These are phyloP conservation scores for Pseudodiploospora longispora DNA, from an alignment of 2,329 filamentous ascomycete species.

Conservation along the genomic window DNA sequence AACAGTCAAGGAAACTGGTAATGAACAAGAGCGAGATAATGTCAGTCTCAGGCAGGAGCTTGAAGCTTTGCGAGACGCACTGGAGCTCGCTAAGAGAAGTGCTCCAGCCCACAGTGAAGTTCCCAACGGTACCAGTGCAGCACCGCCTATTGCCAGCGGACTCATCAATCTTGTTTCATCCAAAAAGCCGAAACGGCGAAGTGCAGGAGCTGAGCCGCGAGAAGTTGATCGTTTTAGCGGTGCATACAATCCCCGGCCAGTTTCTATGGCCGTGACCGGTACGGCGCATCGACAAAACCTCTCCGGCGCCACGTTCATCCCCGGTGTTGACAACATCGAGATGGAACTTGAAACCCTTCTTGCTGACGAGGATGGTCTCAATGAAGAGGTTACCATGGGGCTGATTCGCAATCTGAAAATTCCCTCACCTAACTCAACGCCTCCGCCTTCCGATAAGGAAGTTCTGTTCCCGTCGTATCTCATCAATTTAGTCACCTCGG, in stretches of 20 bases:
- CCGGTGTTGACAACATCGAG: conserved; percentile 83
- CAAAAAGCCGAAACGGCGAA: conserved; percentile 94
- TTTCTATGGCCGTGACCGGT: conserved; percentile 83
- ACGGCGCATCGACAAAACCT: conserved; percentile 61
- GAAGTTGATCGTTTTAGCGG: conserved; percentile 85
- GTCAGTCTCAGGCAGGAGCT: conserved; percentile 78
- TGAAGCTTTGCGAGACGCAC: conserved; percentile 80
- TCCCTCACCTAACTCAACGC: conserved; percentile 75
- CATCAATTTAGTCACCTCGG: conserved; percentile 96
- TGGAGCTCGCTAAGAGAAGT: conserved; percentile 76
- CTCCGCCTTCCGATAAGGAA: conserved; percentile 94
- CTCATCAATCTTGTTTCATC: conserved; percentile 95
- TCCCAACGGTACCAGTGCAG: conserved; percentile 28
- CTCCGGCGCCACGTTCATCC: conserved; percentile 68
- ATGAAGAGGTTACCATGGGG: conserved; percentile 94
- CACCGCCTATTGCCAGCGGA: conserved; percentile 55
- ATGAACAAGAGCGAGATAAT: conserved; percentile 78
- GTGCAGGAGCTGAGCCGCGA: conserved; percentile 77
- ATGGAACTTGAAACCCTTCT: conserved; percentile 89
- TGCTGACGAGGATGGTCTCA: conserved; percentile 89
- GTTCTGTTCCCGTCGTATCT: conserved; percentile 97
- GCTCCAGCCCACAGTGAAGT: conserved; percentile 62
- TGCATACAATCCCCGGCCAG: conserved; percentile 87
- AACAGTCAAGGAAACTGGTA: conserved; percentile 64
- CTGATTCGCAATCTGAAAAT: conserved; percentile 96